Conservation (phyloP, 345 rosid species). For the Stellera chamaejasme region DNA sequence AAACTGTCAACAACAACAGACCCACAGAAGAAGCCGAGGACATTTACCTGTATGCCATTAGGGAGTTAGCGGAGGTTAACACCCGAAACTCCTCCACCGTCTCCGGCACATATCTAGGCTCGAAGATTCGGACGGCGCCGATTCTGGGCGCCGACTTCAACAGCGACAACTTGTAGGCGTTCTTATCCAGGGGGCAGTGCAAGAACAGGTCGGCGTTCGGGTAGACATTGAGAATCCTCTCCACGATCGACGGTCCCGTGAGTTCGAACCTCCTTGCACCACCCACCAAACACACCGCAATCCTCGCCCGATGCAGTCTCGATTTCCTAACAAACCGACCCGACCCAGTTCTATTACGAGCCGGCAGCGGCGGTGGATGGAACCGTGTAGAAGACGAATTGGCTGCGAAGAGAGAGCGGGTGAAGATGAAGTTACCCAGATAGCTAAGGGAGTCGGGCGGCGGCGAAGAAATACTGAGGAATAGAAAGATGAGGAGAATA, state of each 20-base stretch:
- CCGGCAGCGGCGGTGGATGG: background rate
- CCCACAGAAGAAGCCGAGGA: too few relatives aligned
- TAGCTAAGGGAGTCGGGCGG: slow-evolving; percentile 15
- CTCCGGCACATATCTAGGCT: slow-evolving; percentile 36
- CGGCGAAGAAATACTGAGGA: slow-evolving; percentile 17
- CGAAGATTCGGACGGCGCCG: slow-evolving; percentile 64
- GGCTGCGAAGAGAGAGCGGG: slow-evolving; percentile 15
- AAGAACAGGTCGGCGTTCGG: slow-evolving; percentile 85
- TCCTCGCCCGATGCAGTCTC: slow-evolving; percentile 35
- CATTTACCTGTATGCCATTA: slow-evolving; percentile 77
- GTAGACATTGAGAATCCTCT: slow-evolving; percentile 50
- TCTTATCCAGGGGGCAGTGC: slow-evolving; percentile 61
- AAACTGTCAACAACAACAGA: too few relatives aligned
- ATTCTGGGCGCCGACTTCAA: slow-evolving; percentile 54
- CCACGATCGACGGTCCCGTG: slow-evolving; percentile 79
- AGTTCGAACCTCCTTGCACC: slow-evolving; percentile 90
- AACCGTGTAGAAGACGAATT: slow-evolving; percentile 12
- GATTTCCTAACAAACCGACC: slow-evolving; percentile 8
- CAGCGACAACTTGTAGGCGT: slow-evolving; percentile 60
- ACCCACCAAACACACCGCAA: slow-evolving; percentile 90
- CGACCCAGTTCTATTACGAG: background rate
- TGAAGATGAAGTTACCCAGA: slow-evolving; percentile 18
- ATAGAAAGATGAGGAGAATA: slow-evolving; percentile 21
- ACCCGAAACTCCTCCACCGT: slow-evolving; percentile 54
- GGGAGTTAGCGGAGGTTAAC: slow-evolving; percentile 68